Conservation (phyloP, 2,329 filamentous ascomycete species). For the Didymellaceae sp. region DNA sequence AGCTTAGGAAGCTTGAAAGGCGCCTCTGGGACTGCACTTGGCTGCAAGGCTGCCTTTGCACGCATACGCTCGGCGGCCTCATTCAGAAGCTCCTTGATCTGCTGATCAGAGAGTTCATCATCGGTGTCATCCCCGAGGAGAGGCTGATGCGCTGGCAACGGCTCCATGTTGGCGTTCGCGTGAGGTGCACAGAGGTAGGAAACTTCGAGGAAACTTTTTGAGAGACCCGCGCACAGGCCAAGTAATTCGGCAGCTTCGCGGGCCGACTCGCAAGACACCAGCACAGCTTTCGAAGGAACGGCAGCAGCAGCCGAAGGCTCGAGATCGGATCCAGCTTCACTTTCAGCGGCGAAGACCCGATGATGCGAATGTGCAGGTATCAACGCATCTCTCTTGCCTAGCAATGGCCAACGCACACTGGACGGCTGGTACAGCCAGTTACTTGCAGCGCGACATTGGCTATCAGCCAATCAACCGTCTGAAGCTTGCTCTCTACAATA, state of each 20-base stretch:
- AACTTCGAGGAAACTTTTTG: conserved; percentile 39
- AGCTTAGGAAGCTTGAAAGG: conserved; percentile 60
- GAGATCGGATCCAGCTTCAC: conserved; percentile 29
- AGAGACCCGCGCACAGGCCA: conserved; percentile 26
- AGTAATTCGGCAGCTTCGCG: conserved; percentile 23
- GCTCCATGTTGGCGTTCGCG: conserved; percentile 44
- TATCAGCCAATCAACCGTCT: background rate
- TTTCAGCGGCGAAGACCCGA: conserved; percentile 20
- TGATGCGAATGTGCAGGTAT: conserved; percentile 34
- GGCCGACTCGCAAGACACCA: conserved; percentile 2
- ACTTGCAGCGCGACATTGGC: conserved; percentile 1
- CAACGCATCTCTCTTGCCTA: conserved; percentile 20
- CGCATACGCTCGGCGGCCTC: conserved; percentile 67
- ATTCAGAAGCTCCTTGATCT: conserved; percentile 67
- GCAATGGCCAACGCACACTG: conserved; percentile 43
- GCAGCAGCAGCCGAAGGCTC: background rate
- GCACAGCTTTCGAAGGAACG: background rate
- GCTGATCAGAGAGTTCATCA: conserved; percentile 65
- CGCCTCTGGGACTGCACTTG: conserved; percentile 36
- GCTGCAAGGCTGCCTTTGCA: conserved; percentile 45
- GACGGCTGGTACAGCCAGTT: conserved; percentile 31
- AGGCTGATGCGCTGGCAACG: conserved; percentile 45
- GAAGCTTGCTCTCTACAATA: background rate
- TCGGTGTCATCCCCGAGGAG: conserved; percentile 43
- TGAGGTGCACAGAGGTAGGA: conserved; percentile 31